Percentiles rank a stretch among this genome's conserved stretches.
phyloP scores from a whole-genome alignment of 345 rosid genomes.

The Isatis tinctoria region DNA sequence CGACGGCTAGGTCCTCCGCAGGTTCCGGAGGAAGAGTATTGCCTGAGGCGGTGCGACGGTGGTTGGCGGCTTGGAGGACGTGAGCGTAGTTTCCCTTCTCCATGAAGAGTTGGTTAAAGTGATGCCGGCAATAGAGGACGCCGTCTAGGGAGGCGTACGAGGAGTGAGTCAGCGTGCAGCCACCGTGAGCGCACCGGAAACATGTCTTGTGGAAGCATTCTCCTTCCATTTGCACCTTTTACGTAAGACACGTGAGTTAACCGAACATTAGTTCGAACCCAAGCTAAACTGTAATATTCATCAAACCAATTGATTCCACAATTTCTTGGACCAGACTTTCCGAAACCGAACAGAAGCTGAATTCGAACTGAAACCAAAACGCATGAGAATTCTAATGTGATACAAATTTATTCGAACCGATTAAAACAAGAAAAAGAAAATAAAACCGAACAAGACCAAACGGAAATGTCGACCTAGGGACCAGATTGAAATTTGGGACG shows the following conservation, averaged over 20 bases:
- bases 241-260: not conserved
- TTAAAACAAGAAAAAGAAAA: too few species aligned
- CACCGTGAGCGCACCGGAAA: conserved; percentile 94
- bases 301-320: not conserved
- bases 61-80: conserved; percentile 66
- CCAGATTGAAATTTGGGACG: too few species aligned
- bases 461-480: too few species aligned
- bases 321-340: not conserved
- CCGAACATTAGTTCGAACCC: not conserved
- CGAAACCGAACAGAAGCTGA: not conserved
- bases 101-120: conserved; percentile 89
- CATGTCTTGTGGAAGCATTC: conserved; percentile 94
- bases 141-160: conserved; percentile 86
- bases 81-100: conserved; percentile 93
- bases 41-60: conserved; percentile 54
- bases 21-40: conserved; percentile 53
- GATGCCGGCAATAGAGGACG: conserved; percentile 91
- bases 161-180: conserved; percentile 88
- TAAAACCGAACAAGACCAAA: too few species aligned
- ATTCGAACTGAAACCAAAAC: not conserved
- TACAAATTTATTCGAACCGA: too few species aligned
- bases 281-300: not conserved
- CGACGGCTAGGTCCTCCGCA: conserved; percentile 20
- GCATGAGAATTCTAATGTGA: too few species aligned
- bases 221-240: conserved; percentile 68